These are phyloP conservation scores for Kwoniella mangroviensis DNA, from an alignment of 768 basidiomycete species.

Conservation along the genomic window DNA sequence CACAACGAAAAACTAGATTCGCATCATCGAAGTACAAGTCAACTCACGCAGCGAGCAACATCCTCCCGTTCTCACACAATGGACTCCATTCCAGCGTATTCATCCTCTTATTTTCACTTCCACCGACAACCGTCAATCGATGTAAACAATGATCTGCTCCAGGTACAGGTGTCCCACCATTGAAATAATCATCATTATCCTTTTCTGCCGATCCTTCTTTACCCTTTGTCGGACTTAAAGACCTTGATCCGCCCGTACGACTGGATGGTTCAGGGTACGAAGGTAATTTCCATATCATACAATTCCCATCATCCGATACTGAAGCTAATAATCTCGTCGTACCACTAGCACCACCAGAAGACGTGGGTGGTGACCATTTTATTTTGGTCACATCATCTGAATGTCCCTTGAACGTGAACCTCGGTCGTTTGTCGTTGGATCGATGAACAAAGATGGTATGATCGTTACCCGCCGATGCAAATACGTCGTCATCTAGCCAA, in stretches of 20 bases:
- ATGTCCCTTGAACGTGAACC: conserved; percentile 53
- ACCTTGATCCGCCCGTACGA: conserved; percentile 18
- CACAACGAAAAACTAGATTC: no score
- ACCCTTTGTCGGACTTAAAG: conserved; percentile 19
- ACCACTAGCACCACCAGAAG: conserved; percentile 12
- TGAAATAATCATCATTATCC: conserved; percentile 51
- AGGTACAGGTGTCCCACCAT: conserved; percentile 24
- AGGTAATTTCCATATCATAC: conserved; percentile 51
- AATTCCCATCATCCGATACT: conserved; percentile 51
- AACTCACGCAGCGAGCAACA: conserved; percentile 51
- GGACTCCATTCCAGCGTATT: conserved; percentile 48
- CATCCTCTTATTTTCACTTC: conserved; percentile 46
- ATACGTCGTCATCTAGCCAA: conserved; percentile 55
- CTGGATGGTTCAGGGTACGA: conserved; percentile 32
- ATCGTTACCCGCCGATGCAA: conserved; percentile 55
- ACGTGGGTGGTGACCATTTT: conserved; percentile 41
- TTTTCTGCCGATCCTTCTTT: conserved; percentile 30
- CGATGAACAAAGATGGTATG: conserved; percentile 49
- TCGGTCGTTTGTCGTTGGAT: conserved; percentile 33
- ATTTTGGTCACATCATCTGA: conserved; percentile 49
- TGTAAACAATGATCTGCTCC: conserved; percentile 35
- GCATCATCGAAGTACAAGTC: no score
- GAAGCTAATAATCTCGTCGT: conserved; percentile 44
- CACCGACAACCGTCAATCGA: conserved; percentile 31
- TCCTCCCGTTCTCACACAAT: conserved; percentile 29